phyloP scores from a whole-genome alignment of 441 rosid genomes.

The Hura crepitans region DNA sequence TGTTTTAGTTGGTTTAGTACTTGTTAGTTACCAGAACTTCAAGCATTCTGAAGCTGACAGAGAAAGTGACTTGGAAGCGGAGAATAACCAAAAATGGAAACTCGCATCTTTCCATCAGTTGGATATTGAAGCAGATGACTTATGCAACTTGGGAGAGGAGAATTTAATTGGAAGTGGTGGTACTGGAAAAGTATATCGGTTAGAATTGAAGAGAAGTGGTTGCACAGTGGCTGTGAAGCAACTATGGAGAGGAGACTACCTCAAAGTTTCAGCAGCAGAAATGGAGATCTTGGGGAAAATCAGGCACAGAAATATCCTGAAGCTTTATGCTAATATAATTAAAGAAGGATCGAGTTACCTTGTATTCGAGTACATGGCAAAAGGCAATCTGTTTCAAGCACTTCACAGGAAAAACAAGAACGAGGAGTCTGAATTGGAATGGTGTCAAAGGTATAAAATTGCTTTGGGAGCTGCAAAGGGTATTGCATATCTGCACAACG shows the following conservation, averaged over 20 bases:
- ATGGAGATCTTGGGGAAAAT: slow-evolving; percentile 75
- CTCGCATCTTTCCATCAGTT: slow-evolving; percentile 60
- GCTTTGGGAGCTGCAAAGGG: slow-evolving; percentile 83
- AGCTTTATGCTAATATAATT: slow-evolving; percentile 65
- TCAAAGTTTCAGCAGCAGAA: slow-evolving; percentile 56
- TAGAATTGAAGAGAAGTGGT: slow-evolving; percentile 60
- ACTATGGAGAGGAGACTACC: slow-evolving; percentile 47
- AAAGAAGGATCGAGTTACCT: slow-evolving; percentile 58
- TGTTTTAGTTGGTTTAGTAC: slow-evolving; percentile 39
- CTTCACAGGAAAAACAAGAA: slow-evolving; percentile 53
- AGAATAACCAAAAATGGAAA: slow-evolving; percentile 48
- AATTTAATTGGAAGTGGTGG: slow-evolving; percentile 76
- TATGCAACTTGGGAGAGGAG: slow-evolving; percentile 53
- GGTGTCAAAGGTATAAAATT: slow-evolving; percentile 62
- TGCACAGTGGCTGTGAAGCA: slow-evolving; percentile 74
- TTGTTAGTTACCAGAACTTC: slow-evolving; percentile 45
- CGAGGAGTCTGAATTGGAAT: slow-evolving; percentile 52
- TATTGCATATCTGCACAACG: slow-evolving; percentile 80
- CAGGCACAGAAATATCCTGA: slow-evolving; percentile 72
- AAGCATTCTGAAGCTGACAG: slow-evolving; percentile 34
- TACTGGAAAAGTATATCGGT: slow-evolving; percentile 75
- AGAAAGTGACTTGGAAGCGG: slow-evolving; percentile 29
- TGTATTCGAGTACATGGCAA: slow-evolving; percentile 77
- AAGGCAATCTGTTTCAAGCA: slow-evolving; percentile 66
- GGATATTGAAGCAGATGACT: slow-evolving; percentile 71